Percentiles rank a stretch among this genome's conserved stretches.
Evolutionary conservation across 179 eudicot genomes (phyloP).

Genomic region (Vitellaria paradoxa): DNA sequence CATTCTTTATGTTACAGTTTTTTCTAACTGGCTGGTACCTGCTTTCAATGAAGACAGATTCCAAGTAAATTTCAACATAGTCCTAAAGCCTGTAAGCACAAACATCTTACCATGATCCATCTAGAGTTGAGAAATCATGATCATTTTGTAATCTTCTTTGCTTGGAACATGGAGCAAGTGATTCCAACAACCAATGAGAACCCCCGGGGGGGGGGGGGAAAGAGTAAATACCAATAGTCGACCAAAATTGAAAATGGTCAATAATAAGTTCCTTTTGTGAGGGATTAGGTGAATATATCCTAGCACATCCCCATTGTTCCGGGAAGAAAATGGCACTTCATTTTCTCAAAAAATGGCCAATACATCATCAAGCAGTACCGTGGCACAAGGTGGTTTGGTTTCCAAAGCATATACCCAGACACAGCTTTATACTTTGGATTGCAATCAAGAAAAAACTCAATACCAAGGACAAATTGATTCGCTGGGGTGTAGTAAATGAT

Average conservation of each 20-base stretch:
- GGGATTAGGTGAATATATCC: neutral
- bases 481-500: too few relatives aligned
- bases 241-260: neutral
- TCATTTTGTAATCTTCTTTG: slow-evolving; percentile 27
- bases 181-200: slow-evolving; percentile 26
- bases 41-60: slow-evolving; percentile 12
- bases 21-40: slow-evolving; percentile 36
- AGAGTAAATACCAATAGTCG: neutral
- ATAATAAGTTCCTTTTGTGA: neutral
- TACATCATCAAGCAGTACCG: neutral
- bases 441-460: too few relatives aligned
- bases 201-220: neutral
- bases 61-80: neutral
- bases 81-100: neutral
- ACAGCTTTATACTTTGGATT: too few relatives aligned
- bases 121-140: slow-evolving; percentile 25
- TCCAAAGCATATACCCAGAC: too few relatives aligned
- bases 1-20: slow-evolving; percentile 27
- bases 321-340: too few relatives aligned
- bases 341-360: neutral
- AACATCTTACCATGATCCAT: slow-evolving; percentile 44
- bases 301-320: too few relatives aligned
- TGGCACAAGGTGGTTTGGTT: too few relatives aligned
- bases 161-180: slow-evolving; percentile 24
- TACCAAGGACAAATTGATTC: too few relatives aligned